These are phyloP conservation scores for Nepenthes alata DNA, from an alignment of 179 eudicot genomes.

Conservation along the genomic window DNA sequence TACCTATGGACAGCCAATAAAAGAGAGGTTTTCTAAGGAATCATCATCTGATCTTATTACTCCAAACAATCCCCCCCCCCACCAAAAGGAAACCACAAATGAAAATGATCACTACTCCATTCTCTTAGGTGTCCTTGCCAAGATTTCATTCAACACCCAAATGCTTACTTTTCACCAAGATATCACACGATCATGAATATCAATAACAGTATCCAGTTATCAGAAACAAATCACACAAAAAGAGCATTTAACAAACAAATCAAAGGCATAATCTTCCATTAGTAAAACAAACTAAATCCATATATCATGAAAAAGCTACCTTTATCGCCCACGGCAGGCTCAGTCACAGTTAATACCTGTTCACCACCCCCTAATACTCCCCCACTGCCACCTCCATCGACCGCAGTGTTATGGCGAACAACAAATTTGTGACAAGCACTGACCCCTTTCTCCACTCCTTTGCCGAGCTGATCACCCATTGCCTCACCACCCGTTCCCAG, in stretches of 20 bases:
- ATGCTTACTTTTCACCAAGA: no score
- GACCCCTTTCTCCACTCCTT: not conserved
- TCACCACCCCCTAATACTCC: not conserved
- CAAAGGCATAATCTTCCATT: not conserved
- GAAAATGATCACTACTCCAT: no score
- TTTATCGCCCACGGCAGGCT: conserved; percentile 1
- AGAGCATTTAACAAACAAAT: not conserved
- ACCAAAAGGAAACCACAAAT: no score
- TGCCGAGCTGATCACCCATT: not conserved
- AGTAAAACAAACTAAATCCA: not conserved
- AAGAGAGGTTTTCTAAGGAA: no score
- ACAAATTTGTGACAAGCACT: conserved; percentile 3
- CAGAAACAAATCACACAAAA: not conserved
- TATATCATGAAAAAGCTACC: conserved; percentile 2
- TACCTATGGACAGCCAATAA: no score
- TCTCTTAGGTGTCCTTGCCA: no score
- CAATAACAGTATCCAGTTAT: not conserved
- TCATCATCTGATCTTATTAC: no score
- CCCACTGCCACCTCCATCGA: not conserved
- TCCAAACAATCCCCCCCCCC: no score
- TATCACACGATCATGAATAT: no score
- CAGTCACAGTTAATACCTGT: not conserved
- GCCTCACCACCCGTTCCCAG: not conserved
- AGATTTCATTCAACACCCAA: no score
- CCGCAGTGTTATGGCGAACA: not conserved